Percentiles rank a stretch among this genome's conserved stretches.
These are phyloP conservation scores for Lablab purpureus DNA, from an alignment of 306 rosid genomes.

Conservation along the genomic window DNA sequence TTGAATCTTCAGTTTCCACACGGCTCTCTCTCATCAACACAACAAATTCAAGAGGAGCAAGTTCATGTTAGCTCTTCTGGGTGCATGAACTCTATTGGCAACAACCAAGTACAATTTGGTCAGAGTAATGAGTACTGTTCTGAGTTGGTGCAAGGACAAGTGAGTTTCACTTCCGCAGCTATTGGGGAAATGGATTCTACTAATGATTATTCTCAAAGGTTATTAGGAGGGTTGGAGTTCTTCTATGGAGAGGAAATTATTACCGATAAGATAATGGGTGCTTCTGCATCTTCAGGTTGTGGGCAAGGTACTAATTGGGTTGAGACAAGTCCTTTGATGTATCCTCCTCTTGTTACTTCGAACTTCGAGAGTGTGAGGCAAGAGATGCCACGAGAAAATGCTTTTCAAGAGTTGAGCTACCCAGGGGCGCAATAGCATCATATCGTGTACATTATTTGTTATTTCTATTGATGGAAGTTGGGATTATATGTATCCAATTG, in stretches of 20 bases:
- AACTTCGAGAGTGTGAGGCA: constrained; percentile 39
- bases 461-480: background rate
- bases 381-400: constrained; percentile 45
- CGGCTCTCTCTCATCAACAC: constrained; percentile 21
- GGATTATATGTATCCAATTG: constrained; percentile 2
- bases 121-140: constrained; percentile 21
- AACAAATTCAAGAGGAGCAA: constrained; percentile 40
- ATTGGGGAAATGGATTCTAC: constrained; percentile 51
- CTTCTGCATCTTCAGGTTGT: constrained; percentile 1
- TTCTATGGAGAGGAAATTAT: constrained; percentile 57
- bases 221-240: constrained; percentile 59
- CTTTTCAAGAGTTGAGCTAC: constrained; percentile 55
- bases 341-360: constrained; percentile 50
- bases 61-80: constrained; percentile 43
- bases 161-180: constrained; percentile 27
- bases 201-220: constrained; percentile 45
- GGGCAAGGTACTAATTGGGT: constrained; percentile 54
- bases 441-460: constrained; percentile 19
- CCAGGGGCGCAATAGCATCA: constrained; percentile 34
- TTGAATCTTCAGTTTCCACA: constrained; percentile 44
- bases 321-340: constrained; percentile 53
- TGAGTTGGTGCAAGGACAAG: constrained; percentile 52
- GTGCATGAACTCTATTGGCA: constrained; percentile 28
- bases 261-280: constrained; percentile 25
- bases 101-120: constrained; percentile 41